Evolutionary conservation across 2,329 filamentous ascomycete species (phyloP).

Genomic region (Anisogramma anomala): DNA sequence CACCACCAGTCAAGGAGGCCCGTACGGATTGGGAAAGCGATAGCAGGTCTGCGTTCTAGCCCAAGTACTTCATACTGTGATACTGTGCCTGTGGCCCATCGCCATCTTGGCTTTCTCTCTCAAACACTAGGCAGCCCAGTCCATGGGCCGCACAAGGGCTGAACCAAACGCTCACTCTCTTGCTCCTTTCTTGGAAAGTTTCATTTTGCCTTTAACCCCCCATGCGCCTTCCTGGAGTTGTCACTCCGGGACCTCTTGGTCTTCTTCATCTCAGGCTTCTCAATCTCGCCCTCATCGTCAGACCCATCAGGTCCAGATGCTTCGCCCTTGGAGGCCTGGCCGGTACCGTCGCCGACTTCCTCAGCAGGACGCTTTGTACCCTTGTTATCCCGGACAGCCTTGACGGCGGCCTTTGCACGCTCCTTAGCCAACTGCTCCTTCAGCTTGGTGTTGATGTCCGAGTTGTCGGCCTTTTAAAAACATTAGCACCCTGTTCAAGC

Average conservation of each 20-base stretch:
- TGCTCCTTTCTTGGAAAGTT: constrained; percentile 18
- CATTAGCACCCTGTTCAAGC: constrained; percentile 1
- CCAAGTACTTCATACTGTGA: too few relatives aligned
- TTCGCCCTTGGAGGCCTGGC: constrained; percentile 17
- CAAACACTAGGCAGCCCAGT: too few relatives aligned
- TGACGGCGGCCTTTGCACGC: constrained; percentile 37
- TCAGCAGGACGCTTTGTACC: constrained; percentile 26
- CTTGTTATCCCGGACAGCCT: constrained; percentile 5
- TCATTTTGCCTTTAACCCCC: constrained; percentile 21
- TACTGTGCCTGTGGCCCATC: too few relatives aligned
- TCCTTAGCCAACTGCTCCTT: constrained; percentile 46
- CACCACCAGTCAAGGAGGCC: too few relatives aligned
- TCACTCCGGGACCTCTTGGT: constrained; percentile 35
- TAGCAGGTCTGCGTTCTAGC: too few relatives aligned
- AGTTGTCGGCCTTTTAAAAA: constrained; percentile 34
- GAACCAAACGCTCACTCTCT: constrained; percentile 10
- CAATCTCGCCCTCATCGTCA: constrained; percentile 15
- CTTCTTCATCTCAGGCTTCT: constrained; percentile 37
- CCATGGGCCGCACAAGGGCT: not conserved
- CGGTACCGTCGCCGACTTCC: constrained; percentile 9
- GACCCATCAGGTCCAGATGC: constrained; percentile 1
- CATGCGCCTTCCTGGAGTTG: constrained; percentile 29
- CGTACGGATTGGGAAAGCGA: too few relatives aligned
- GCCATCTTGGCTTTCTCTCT: too few relatives aligned
- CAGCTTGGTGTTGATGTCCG: constrained; percentile 38